Conservation (phyloP, 345 rosid species). For the Punica granatum region DNA sequence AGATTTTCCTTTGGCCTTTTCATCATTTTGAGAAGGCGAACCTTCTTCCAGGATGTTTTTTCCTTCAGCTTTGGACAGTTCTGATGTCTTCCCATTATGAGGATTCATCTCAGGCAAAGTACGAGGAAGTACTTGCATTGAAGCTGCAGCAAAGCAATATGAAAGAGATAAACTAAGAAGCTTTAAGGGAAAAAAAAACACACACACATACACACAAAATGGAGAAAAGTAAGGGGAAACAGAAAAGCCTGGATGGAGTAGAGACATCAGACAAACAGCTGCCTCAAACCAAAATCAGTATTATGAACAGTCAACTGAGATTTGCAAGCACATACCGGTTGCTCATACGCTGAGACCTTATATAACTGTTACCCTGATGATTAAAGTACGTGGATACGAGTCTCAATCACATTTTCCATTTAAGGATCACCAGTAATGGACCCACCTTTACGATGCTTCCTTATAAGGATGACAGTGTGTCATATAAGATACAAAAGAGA, state of each 20-base stretch:
- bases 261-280: background rate
- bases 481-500: too few species aligned
- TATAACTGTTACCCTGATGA: background rate
- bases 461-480: too few species aligned
- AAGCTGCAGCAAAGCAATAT: constrained; percentile 21
- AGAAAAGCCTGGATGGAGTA: background rate
- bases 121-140: constrained; percentile 29
- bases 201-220: too few species aligned
- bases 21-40: constrained; percentile 54
- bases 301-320: background rate
- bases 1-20: constrained; percentile 36
- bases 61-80: constrained; percentile 52
- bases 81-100: constrained; percentile 29
- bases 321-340: background rate
- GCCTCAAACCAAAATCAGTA: background rate
- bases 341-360: background rate
- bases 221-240: too few species aligned
- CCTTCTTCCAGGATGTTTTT: constrained; percentile 69
- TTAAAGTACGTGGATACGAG: background rate
- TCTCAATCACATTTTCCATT: background rate
- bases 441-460: too few species aligned
- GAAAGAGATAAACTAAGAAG: background rate
- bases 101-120: constrained; percentile 32
- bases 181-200: background rate
- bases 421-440: background rate